phyloP scores from a whole-genome alignment of 1,284 basidiomycete species.

The Coniferiporia sulphurascens region DNA sequence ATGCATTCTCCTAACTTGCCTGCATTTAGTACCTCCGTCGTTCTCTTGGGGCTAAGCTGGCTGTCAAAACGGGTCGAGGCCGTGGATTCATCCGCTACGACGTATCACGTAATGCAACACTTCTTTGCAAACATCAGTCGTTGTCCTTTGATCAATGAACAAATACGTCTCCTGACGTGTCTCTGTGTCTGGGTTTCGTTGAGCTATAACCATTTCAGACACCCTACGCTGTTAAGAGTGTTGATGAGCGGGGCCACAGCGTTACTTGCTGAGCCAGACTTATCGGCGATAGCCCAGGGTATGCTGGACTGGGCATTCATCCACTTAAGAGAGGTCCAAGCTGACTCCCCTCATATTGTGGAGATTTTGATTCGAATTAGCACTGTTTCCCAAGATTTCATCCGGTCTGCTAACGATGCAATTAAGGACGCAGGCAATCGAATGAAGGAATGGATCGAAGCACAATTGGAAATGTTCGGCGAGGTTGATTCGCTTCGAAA shows the following conservation, averaged over 20 bases:
- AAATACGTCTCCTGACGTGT: constrained; percentile 71
- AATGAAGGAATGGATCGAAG: constrained; percentile 62
- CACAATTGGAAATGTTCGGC: constrained; percentile 41
- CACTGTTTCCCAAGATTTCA: constrained; percentile 51
- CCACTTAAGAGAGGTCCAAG: constrained; percentile 36
- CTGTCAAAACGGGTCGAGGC: constrained; percentile 36
- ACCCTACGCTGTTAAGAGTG: constrained; percentile 56
- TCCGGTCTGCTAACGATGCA: constrained; percentile 28
- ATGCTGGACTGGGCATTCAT: constrained; percentile 75
- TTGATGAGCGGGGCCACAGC: constrained; percentile 65
- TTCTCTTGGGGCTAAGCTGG: constrained; percentile 61
- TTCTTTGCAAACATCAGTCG: constrained; percentile 65
- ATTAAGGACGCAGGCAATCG: constrained; percentile 37
- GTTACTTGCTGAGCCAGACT: constrained; percentile 64
- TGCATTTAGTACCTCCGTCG: constrained; percentile 39
- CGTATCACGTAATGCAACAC: constrained; percentile 74
- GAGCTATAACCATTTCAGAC: constrained; percentile 49
- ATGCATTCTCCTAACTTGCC: constrained; percentile 63
- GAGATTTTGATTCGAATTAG: constrained; percentile 63
- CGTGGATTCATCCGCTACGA: constrained; percentile 44
- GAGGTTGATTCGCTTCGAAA: constrained; percentile 33
- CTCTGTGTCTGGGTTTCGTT: constrained; percentile 70
- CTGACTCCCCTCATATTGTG: constrained; percentile 49
- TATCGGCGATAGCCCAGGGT: constrained; percentile 64
- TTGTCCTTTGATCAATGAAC: constrained; percentile 82